These are phyloP conservation scores for Penicillium steckii DNA, from an alignment of 495 filamentous ascomycete genomes.

Conservation along the genomic window DNA sequence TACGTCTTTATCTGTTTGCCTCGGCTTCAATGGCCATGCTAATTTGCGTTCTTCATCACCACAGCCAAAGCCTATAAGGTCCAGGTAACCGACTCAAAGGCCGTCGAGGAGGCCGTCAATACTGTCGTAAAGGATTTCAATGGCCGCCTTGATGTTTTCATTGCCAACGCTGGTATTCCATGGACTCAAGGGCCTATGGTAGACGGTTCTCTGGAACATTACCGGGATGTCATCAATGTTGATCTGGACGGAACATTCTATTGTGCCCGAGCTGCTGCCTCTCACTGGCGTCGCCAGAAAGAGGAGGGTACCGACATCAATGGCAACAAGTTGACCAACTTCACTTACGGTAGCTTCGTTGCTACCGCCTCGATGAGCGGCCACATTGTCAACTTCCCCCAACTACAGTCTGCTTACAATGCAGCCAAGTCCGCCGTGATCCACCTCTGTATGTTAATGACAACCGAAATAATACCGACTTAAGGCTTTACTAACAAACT, in stretches of 20 bases:
- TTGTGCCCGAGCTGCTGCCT: constrained; percentile 74
- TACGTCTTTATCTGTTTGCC: constrained; percentile 27
- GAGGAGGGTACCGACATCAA: constrained; percentile 62
- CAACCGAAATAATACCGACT: not conserved
- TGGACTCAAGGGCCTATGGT: constrained; percentile 70
- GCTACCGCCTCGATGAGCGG: constrained; percentile 80
- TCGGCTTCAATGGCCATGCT: not conserved
- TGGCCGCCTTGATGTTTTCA: constrained; percentile 73
- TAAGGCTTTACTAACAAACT: constrained; percentile 1
- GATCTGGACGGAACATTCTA: constrained; percentile 84
- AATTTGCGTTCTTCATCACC: not conserved
- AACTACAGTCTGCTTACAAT: constrained; percentile 84
- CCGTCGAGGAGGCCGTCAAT: constrained; percentile 57
- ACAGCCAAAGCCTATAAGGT: constrained; percentile 77
- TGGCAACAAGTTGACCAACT: constrained; percentile 66
- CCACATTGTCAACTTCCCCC: constrained; percentile 85
- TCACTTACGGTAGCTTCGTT: constrained; percentile 70
- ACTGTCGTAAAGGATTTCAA: constrained; percentile 66
- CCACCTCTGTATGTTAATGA: constrained; percentile 64
- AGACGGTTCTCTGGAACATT: constrained; percentile 62
- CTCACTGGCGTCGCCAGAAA: constrained; percentile 65
- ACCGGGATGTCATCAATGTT: constrained; percentile 65
- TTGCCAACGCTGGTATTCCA: constrained; percentile 76
- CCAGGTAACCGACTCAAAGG: constrained; percentile 57
- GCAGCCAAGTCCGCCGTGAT: constrained; percentile 83